phyloP scores from a whole-genome alignment of 2,329 filamentous ascomycete genomes.

The Colletotrichum tofieldiae region DNA sequence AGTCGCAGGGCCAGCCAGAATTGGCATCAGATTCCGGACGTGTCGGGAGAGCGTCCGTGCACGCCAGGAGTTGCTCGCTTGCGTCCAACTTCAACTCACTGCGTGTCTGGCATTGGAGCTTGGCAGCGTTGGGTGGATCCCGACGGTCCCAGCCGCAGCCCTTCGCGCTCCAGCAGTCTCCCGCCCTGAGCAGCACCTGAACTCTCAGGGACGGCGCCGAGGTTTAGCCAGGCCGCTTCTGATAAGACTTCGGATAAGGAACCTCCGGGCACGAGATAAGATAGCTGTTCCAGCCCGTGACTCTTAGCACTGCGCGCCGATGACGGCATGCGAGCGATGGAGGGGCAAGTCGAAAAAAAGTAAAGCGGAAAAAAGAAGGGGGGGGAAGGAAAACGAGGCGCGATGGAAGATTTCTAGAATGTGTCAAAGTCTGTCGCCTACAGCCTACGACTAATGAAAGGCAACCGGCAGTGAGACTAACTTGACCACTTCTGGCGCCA shows the following conservation, averaged over 20 bases:
- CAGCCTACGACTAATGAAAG: background rate
- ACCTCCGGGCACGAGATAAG: background rate
- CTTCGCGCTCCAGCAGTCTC: background rate
- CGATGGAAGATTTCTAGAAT: slow-evolving; percentile 32
- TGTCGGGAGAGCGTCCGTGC: slow-evolving; percentile 25
- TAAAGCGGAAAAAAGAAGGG: background rate
- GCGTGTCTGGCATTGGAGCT: slow-evolving; percentile 21
- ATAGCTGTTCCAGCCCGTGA: background rate
- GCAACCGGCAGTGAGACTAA: background rate
- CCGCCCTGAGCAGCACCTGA: background rate
- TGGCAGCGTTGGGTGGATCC: slow-evolving; percentile 2
- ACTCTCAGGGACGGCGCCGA: background rate
- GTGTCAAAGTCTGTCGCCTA: background rate
- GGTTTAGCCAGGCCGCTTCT: background rate
- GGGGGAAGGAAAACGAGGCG: too few species aligned
- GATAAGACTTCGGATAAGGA: background rate
- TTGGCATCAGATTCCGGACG: slow-evolving; percentile 14
- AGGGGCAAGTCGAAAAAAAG: background rate
- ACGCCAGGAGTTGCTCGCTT: slow-evolving; percentile 6
- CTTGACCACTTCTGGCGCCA: background rate
- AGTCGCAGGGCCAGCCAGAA: slow-evolving; percentile 3
- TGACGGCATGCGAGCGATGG: slow-evolving; percentile 9
- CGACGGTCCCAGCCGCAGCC: background rate
- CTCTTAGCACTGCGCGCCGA: background rate
- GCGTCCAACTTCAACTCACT: slow-evolving; percentile 5